Conservation (phyloP, 257 asterid genomes). For the Marsdenia floribunda region DNA sequence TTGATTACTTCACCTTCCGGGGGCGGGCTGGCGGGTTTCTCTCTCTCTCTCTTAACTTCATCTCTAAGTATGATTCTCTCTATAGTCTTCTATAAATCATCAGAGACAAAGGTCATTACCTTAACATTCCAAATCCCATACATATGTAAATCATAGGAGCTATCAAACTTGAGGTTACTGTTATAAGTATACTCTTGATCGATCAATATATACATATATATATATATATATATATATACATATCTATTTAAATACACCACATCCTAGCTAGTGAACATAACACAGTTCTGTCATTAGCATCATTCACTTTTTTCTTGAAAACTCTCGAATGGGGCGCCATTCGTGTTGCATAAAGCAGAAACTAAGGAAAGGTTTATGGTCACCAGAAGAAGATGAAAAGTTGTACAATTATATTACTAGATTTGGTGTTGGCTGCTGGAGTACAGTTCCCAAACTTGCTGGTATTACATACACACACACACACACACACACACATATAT, state of each 20-base stretch:
- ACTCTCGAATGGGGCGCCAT: slow-evolving; percentile 52
- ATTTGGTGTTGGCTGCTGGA: slow-evolving; percentile 93
- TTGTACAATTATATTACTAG: slow-evolving; percentile 53
- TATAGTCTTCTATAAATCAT: slow-evolving; percentile 30
- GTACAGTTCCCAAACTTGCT: slow-evolving; percentile 83
- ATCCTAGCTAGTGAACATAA: neutral
- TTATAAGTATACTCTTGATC: slow-evolving; percentile 6
- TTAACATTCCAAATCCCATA: slow-evolving; percentile 6
- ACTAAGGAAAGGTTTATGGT: slow-evolving; percentile 85
- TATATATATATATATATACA: neutral
- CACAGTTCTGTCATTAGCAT: neutral
- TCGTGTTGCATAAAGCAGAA: slow-evolving; percentile 61
- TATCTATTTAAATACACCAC: too few species aligned
- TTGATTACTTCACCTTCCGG: slow-evolving; percentile 33
- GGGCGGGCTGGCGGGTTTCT: neutral
- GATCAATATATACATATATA: neutral
- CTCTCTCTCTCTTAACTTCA: slow-evolving; percentile 31
- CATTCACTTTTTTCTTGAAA: neutral
- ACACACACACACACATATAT: too few species aligned
- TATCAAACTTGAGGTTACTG: slow-evolving; percentile 10
- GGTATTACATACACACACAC: slow-evolving; percentile 38
- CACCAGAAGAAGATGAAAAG: slow-evolving; percentile 92
- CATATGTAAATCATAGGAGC: neutral
- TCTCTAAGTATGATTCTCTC: slow-evolving; percentile 36
- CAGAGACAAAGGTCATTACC: slow-evolving; percentile 5